Evolutionary conservation across 345 rosid genomes (phyloP).

Genomic region (Capsella bursapastoris): DNA sequence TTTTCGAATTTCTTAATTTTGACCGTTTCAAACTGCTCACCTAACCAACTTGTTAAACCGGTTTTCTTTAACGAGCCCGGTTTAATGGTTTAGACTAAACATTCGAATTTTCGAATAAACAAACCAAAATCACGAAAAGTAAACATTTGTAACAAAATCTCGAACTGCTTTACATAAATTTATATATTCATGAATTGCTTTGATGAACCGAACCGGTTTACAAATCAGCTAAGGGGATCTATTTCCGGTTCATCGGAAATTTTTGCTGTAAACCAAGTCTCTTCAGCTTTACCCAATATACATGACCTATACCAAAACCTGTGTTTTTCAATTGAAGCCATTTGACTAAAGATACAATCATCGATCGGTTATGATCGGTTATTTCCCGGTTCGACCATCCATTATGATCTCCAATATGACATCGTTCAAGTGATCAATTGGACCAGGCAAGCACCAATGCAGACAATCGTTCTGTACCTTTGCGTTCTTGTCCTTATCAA

Average conservation of each 20-base stretch:
- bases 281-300: constrained; percentile 27
- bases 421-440: constrained; percentile 82
- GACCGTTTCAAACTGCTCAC: neutral
- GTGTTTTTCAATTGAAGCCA: constrained; percentile 2
- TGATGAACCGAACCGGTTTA: constrained; percentile 17
- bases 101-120: neutral
- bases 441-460: constrained; percentile 99
- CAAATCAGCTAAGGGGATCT: neutral
- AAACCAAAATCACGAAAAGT: neutral
- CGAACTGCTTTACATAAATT: constrained; percentile 3
- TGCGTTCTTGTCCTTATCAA: constrained; percentile 62
- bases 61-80: neutral
- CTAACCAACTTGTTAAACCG: neutral
- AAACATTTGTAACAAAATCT: neutral
- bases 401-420: constrained; percentile 78
- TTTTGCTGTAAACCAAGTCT: neutral
- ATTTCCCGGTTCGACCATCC: constrained; percentile 43
- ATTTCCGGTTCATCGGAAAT: neutral
- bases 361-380: constrained; percentile 19
- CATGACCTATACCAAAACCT: constrained; percentile 28
- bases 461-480: constrained; percentile 89
- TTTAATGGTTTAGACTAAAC: neutral
- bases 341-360: constrained; percentile 16
- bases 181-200: neutral
- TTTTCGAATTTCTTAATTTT: neutral